Evolutionary conservation across 768 basidiomycete genomes (phyloP).

Genomic region (Clitopilus hobsonii): DNA sequence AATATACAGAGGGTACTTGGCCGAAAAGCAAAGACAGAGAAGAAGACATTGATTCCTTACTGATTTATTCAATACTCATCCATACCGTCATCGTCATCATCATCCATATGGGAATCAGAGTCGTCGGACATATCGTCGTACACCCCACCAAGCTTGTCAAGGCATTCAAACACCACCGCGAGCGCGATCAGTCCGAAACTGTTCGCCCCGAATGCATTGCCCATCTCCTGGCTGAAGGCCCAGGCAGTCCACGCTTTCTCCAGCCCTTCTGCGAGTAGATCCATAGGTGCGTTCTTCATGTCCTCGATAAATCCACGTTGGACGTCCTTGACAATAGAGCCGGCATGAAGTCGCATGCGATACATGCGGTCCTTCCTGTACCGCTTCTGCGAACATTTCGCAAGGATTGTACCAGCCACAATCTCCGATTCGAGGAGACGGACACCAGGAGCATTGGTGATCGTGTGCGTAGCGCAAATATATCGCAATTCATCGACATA

Average conservation of each 20-base stretch:
- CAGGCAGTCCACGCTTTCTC: conserved; percentile 62
- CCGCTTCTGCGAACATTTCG: conserved; percentile 57
- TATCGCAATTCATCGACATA: conserved; percentile 69
- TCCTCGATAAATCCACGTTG: conserved; percentile 31
- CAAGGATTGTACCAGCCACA: conserved; percentile 70
- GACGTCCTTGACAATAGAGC: conserved; percentile 46
- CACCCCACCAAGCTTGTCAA: conserved; percentile 28
- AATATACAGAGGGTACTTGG: not conserved
- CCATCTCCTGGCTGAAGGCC: conserved; percentile 44
- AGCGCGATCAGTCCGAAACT: conserved; percentile 71
- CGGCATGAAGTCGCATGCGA: conserved; percentile 57
- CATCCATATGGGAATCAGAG: not conserved
- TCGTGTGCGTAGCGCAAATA: conserved; percentile 62
- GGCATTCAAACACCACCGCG: conserved; percentile 51
- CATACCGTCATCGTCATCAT: not conserved
- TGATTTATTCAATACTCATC: conserved; percentile 1
- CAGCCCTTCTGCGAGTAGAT: conserved; percentile 34
- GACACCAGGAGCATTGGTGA: conserved; percentile 51
- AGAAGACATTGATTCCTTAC: no score
- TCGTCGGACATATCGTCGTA: not conserved
- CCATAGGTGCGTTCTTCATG: conserved; percentile 17
- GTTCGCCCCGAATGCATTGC: conserved; percentile 41
- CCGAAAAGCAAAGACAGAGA: not conserved
- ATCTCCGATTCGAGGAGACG: conserved; percentile 70
- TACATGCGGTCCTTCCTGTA: conserved; percentile 56